Percentiles rank a stretch among this genome's conserved stretches.
phyloP scores from a whole-genome alignment of 352 stramenopile genomes.

The Globisporangium uncinulatum region DNA sequence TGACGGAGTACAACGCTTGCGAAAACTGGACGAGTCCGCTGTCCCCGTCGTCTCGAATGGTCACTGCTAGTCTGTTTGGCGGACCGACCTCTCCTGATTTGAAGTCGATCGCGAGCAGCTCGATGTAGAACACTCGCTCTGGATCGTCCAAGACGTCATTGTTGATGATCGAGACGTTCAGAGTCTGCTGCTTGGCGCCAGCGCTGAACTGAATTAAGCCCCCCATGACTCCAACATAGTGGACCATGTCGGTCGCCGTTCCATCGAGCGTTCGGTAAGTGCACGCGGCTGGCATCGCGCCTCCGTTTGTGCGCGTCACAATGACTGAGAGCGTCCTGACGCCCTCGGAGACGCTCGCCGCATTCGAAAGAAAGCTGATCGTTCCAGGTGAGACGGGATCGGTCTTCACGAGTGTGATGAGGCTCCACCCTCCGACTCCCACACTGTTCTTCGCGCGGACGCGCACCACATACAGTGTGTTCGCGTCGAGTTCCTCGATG shows the following conservation, averaged over 20 bases:
- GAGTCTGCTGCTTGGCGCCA: slow-evolving; percentile 12
- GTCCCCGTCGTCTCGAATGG: slow-evolving; percentile 46
- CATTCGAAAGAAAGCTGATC: slow-evolving; percentile 24
- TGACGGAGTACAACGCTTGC: slow-evolving; percentile 16
- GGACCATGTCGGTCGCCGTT: slow-evolving; percentile 22
- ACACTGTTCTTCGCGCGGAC: slow-evolving; percentile 22
- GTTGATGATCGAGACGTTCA: slow-evolving; percentile 41
- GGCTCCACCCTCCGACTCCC: slow-evolving; percentile 26
- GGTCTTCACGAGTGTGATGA: slow-evolving; percentile 21
- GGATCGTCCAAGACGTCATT: slow-evolving; percentile 40
- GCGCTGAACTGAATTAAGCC: slow-evolving; percentile 26
- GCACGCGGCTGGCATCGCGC: slow-evolving; percentile 29
- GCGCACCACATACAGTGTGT: slow-evolving; percentile 25
- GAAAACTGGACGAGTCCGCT: slow-evolving; percentile 32
- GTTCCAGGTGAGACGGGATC: slow-evolving; percentile 39
- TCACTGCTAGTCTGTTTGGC: slow-evolving; percentile 16
- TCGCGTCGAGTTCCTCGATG: slow-evolving; percentile 17
- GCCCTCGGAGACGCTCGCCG: slow-evolving; percentile 23
- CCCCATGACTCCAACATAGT: slow-evolving; percentile 17
- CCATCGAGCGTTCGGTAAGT: slow-evolving; percentile 25
- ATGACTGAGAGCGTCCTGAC: slow-evolving; percentile 6
- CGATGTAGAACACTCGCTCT: slow-evolving; percentile 40
- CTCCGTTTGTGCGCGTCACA: slow-evolving; percentile 27
- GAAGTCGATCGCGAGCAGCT: slow-evolving; percentile 16
- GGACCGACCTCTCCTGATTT: slow-evolving; percentile 27